These are phyloP conservation scores for Candida vaughaniae DNA, from an alignment of 805 yeast species.

Conservation along the genomic window DNA sequence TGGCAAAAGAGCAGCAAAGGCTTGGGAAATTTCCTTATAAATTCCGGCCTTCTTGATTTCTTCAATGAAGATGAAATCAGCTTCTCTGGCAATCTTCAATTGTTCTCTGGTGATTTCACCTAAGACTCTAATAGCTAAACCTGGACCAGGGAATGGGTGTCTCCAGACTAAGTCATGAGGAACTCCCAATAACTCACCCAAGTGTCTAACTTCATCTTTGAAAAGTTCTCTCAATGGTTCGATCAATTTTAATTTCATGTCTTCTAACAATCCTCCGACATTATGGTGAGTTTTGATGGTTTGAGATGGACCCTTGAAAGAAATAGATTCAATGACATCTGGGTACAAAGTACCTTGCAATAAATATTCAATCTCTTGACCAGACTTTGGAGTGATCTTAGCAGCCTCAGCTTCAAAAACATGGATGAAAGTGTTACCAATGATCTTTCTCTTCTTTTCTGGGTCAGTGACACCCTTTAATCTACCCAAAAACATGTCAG, in stretches of 20 bases:
- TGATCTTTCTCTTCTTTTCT: slow-evolving; percentile 97
- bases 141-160: slow-evolving; percentile 99
- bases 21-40: slow-evolving; percentile 92
- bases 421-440: slow-evolving; percentile 96
- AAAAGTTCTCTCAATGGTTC: slow-evolving; percentile 98
- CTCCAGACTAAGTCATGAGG: slow-evolving; percentile 98
- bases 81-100: slow-evolving; percentile 95
- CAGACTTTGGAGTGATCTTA: slow-evolving; percentile 83
- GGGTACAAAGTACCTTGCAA: slow-evolving; percentile 98
- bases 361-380: slow-evolving; percentile 86
- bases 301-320: slow-evolving; percentile 99
- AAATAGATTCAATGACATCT: slow-evolving; percentile 96
- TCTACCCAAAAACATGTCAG: slow-evolving; percentile 81
- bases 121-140: slow-evolving; percentile 95
- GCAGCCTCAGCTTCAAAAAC: slow-evolving; percentile 97
- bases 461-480: slow-evolving; percentile 96
- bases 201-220: slow-evolving; percentile 97
- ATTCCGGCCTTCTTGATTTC: slow-evolving; percentile 93
- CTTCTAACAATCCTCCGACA: slow-evolving; percentile 96
- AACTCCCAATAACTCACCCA: slow-evolving; percentile 92
- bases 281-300: slow-evolving; percentile 99
- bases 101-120: slow-evolving; percentile 95
- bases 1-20: slow-evolving; percentile 95
- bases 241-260: slow-evolving; percentile 96
- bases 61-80: slow-evolving; percentile 93